Evolutionary conservation across 2,329 filamentous ascomycete genomes (phyloP), one percentile per base, ranked within the genome.

Genomic region (Colletotrichum eremochloae): DNA sequence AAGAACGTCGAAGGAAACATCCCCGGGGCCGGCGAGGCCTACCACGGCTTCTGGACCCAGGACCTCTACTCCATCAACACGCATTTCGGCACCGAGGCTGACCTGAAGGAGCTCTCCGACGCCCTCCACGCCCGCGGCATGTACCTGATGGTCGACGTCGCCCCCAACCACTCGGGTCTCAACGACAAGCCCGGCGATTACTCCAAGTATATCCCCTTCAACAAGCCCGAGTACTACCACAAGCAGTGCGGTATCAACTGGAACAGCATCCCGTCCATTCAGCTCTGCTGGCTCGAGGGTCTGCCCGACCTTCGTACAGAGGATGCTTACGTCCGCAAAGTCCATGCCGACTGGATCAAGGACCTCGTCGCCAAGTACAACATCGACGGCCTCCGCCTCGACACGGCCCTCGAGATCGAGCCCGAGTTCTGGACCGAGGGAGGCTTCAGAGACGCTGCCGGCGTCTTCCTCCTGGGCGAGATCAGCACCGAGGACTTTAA

Each of bases 251-350:
- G 89, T 62, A 85, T 85, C 71, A 78, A 91, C 79, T 91, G 89
- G 80, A 78, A 80, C 55, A 81, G 91, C 77, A 82, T 88, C 74
- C 82, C 78, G 58, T 81, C 82, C 75, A 77, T 84, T 71, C 82
- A 86, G 75, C 73, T 81, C 71, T 92, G 90, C 82, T 88, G 86
- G 85, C 85, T 84, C 24, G 85, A 89, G 24, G 84, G 85, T 1
- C 86, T 93, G 1, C 89, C 91, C 0, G 91, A 93, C 75, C 79
- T 93, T 18, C 82, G 88, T 65, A 93, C 91, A 0, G 84, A 87
- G 53, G 81, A 83, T 31, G 62, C 80, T 0, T 79, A 80, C 1
- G 86, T 93, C 15, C 83, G 85, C 33, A 77, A 78, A 18, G 80
- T 87, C 2, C 89, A 88, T 78, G 82, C 88, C 63, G 79, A 82